A percentile compares a stretch with the other conserved stretches of the same genome.
Evolutionary conservation across 208 protist genomes (phyloP).

Genomic region (Crithidia expoeki): DNA sequence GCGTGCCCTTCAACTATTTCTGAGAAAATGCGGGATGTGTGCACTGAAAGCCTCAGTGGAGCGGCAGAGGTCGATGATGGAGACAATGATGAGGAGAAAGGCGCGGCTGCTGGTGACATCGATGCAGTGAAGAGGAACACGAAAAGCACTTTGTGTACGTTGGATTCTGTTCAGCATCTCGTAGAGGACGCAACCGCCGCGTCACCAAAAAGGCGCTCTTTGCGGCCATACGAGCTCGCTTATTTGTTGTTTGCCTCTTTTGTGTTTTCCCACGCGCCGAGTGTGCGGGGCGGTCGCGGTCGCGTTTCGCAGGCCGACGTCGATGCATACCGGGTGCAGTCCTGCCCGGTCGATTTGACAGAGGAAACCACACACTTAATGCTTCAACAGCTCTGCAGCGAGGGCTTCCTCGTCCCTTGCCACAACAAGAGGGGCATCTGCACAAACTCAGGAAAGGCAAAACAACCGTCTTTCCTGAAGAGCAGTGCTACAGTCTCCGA

Average conservation of each 20-base stretch:
- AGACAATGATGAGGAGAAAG: too few species aligned
- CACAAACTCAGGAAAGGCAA: background rate
- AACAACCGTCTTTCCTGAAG: background rate
- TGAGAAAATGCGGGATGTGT: background rate
- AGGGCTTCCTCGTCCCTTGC: slow-evolving; percentile 24
- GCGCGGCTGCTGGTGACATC: too few species aligned
- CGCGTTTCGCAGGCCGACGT: slow-evolving; percentile 47
- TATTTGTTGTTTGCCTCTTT: slow-evolving; percentile 67
- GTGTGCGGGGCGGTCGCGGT: slow-evolving; percentile 50
- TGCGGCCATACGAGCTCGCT: slow-evolving; percentile 30
- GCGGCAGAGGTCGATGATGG: background rate
- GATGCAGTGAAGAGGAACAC: too few species aligned
- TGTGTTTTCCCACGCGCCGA: slow-evolving; percentile 49
- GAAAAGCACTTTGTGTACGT: too few species aligned
- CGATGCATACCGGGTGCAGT: slow-evolving; percentile 48
- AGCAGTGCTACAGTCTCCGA: background rate
- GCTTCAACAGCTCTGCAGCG: slow-evolving; percentile 37
- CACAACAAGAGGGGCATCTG: background rate
- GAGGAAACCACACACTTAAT: slow-evolving; percentile 25
- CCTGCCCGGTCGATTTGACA: slow-evolving; percentile 62
- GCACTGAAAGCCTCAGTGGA: background rate
- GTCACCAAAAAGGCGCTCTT: background rate
- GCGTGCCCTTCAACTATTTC: too few species aligned
- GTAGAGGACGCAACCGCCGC: background rate
- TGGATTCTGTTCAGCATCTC: background rate